Evolutionary conservation across 768 basidiomycete species (phyloP), one percentile per base, ranked within the genome.

Genomic region (Hericium rajendrae): DNA sequence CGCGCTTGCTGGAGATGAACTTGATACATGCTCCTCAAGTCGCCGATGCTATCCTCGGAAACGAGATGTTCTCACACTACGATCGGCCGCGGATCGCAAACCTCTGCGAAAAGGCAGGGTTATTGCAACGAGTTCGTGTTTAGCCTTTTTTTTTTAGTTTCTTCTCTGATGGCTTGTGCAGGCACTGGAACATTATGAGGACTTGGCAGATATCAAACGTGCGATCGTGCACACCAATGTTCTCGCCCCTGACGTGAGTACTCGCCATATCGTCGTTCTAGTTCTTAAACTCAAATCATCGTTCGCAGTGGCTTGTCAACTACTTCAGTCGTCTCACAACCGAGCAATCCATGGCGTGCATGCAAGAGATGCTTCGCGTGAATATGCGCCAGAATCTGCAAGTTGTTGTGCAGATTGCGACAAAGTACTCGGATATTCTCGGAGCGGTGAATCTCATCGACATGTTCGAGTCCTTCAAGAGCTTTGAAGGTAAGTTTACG

Each of bases 311-410:
- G 94, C 84, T 99, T 50, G 90, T 98, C 65, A 87, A 81, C 70
- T 98, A 97, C 76, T 99, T 98, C 74, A 97, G 93, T 69, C 86
- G 86, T 51, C 80, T 99, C 60, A 98, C 97, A 2, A 94, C 94
- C 8, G 97, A 98, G 64, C 94, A 99, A 70, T 95, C 97, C 0
- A 87, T 97, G 80, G 86, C 84, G 5, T 97, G 93, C 71, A 75
- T 99, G 73, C 85, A 97, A 64, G 97, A 99, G 74, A 98, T 98
- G 97, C 81, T 99, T 55, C 80, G 85, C 49, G 83, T 94, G 64
- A 97, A 99, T 73, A 97, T 99, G 63, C 88, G 95, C 49, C 94
- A 98, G 74, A 99, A 98, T 72, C 76, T 98, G 41, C 93, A 97
- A 67, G 83, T 94, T 54, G 97, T 94, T 52, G 88, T 98, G 56